Percentiles rank a stretch among this genome's conserved stretches.
phyloP scores from a whole-genome alignment of 495 filamentous ascomycete genomes.

The Lasiosphaeriaceae sp. region DNA sequence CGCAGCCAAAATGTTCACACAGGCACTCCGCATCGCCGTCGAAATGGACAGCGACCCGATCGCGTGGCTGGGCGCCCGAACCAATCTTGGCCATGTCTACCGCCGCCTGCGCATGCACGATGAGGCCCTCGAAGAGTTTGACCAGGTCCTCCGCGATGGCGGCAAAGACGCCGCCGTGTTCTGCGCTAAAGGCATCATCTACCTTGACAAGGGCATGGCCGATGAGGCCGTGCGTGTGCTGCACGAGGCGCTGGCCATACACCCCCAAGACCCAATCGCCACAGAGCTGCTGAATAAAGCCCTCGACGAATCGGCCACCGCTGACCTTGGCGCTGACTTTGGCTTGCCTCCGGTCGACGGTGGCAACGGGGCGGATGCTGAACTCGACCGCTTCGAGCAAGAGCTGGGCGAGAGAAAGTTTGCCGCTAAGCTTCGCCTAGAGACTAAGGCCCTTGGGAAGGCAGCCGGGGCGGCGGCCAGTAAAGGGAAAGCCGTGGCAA shows the following conservation, averaged over 20 bases:
- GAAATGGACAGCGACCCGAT: conserved; percentile 76
- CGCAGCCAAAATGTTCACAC: conserved; percentile 67
- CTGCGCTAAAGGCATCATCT: conserved; percentile 68
- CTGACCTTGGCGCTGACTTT: conserved; percentile 24
- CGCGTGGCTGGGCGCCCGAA: conserved; percentile 83
- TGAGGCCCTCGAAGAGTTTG: conserved; percentile 72
- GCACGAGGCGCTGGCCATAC: conserved; percentile 70
- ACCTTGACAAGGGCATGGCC: conserved; percentile 62
- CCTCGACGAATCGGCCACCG: conserved; percentile 61
- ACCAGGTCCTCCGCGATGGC: conserved; percentile 74
- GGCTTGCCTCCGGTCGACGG: neutral
- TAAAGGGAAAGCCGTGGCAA: conserved; percentile 24
- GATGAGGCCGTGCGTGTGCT: conserved; percentile 64
- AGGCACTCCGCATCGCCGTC: conserved; percentile 69
- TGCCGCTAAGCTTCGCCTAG: conserved; percentile 19
- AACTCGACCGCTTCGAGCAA: conserved; percentile 32
- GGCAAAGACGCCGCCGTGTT: conserved; percentile 69
- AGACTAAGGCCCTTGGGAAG: conserved; percentile 5
- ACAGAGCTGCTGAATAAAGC: conserved; percentile 72
- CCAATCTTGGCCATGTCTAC: conserved; percentile 85
- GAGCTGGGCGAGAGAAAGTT: conserved; percentile 26
- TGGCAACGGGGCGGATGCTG: conserved; percentile 9
- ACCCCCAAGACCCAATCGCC: conserved; percentile 67
- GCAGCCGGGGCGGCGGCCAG: conserved; percentile 9
- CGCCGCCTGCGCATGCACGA: conserved; percentile 66